Evolutionary conservation across 1,139 yeast species (phyloP).

Genomic region (Scheffersomyces segobiensis): DNA sequence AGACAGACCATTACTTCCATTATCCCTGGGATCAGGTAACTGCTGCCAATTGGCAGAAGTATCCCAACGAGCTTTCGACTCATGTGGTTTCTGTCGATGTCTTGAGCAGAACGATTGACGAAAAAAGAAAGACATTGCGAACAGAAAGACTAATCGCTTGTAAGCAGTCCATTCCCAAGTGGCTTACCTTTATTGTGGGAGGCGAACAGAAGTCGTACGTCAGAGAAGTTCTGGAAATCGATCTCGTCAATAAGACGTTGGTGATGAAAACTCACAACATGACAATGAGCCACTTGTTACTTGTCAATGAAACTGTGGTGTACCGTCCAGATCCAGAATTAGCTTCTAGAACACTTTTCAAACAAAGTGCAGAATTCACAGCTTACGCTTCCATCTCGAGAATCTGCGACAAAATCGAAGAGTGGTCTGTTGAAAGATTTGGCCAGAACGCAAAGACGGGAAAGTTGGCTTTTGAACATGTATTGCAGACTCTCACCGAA

Average conservation of each 20-base stretch:
- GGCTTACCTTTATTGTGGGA: conserved; percentile 78
- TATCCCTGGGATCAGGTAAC: conserved; percentile 95
- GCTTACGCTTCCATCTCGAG: conserved; percentile 74
- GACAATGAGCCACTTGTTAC: conserved; percentile 74
- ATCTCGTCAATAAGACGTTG: conserved; percentile 61
- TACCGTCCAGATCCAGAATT: conserved; percentile 67
- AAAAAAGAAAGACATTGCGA: conserved; percentile 55
- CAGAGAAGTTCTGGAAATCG: conserved; percentile 86
- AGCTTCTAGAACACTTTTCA: conserved; percentile 61
- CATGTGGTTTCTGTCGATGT: conserved; percentile 97
- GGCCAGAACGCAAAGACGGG: conserved; percentile 86
- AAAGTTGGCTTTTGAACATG: conserved; percentile 79
- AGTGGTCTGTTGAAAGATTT: conserved; percentile 88
- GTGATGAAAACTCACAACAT: conserved; percentile 84
- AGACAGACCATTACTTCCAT: conserved; percentile 63
- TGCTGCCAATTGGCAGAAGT: conserved; percentile 95
- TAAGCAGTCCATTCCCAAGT: conserved; percentile 80
- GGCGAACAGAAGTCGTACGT: conserved; percentile 76
- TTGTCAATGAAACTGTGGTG: conserved; percentile 81
- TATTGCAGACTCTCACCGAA: conserved; percentile 54
- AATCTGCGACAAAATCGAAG: conserved; percentile 82
- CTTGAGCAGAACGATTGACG: conserved; percentile 66
- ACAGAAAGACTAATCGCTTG: conserved; percentile 91
- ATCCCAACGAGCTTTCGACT: conserved; percentile 87
- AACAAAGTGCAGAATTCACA: conserved; percentile 84